Evolutionary conservation across 371 early-diverging fungal genomes (phyloP), one percentile per base, ranked within the genome.

Genomic region (Modicella reniformis): DNA sequence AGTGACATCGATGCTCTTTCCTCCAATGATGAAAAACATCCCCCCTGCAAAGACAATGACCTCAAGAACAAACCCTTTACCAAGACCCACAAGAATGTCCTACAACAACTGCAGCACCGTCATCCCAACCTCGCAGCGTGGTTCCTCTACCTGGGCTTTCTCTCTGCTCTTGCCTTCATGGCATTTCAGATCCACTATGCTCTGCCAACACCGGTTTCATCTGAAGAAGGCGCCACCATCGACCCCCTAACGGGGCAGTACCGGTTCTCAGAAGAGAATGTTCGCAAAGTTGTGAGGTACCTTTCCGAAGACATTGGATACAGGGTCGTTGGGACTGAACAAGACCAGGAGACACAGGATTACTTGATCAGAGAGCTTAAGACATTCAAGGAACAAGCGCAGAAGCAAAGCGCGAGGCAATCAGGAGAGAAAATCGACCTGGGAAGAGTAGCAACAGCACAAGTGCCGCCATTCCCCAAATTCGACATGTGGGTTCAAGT

Each of bases 401-500:
- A 67, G 37, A 21, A 41, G 12, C 41, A 50, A 17, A 32, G 54
- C 25, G 29, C 56, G 1, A 54, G 48, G 25, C 55, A 57, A 32
- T 41, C 44, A 12, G 41, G 28, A 6, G n/a, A 21, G 2, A 21
- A 32, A 13, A 26, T 12, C 32, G 32, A 26, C 5, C 3, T 19
- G 48, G 26, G 37, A 37, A 10, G 19, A 44, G 44, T 3, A 44
- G 44, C 12, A 17, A 17, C 17, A 44, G 44, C 12, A 6, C 37
- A 8, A 17, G 44, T n/a, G n/a, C n/a, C n/a, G n/a, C n/a, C 59
- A 19, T 33, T 74, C 23, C 87, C 88, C 8, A 82, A 84, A 48
- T 87, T 88, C 59, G 89, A 90, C 28, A 80, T 86, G 29, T 85
- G 87, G 85, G 70, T 83, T 0, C 87, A 87, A 44, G 82, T 84